Evolutionary conservation across 495 filamentous ascomycete genomes (phyloP).

Genomic region (Aspergillus funiculosus): DNA sequence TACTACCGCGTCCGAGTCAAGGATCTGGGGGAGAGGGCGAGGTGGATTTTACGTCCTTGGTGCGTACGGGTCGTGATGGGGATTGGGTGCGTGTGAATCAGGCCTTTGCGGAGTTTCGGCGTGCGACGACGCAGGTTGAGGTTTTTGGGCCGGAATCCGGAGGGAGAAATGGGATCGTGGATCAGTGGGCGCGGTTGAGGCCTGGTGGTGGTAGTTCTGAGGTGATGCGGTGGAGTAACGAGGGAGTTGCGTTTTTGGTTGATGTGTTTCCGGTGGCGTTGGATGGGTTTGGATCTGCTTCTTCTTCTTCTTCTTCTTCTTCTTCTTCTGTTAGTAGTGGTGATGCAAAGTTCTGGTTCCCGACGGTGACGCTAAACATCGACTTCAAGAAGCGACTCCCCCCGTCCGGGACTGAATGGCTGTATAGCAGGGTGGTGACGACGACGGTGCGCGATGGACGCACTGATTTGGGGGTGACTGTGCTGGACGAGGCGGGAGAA

Average conservation of each 20-base stretch:
- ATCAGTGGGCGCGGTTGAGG: constrained; percentile 61
- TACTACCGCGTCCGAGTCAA: constrained; percentile 42
- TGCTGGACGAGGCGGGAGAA: constrained; percentile 52
- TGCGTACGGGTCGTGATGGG: constrained; percentile 33
- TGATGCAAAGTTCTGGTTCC: constrained; percentile 68
- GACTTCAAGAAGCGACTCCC: constrained; percentile 62
- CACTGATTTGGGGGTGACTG: constrained; percentile 58
- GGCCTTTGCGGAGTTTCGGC: constrained; percentile 45
- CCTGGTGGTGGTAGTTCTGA: constrained; percentile 29
- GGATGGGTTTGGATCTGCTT: constrained; percentile 42
- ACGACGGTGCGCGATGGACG: constrained; percentile 57
- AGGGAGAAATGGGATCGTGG: constrained; percentile 42
- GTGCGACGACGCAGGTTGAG: constrained; percentile 48
- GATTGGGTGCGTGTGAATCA: constrained; percentile 29
- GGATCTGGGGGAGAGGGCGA: constrained; percentile 21
- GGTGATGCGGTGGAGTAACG: constrained; percentile 47
- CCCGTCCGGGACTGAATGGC: constrained; percentile 55
- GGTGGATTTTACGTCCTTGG: constrained; percentile 28
- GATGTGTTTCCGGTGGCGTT: constrained; percentile 61
- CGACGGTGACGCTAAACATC: constrained; percentile 64
- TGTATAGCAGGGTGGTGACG: constrained; percentile 52
- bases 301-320: too few species aligned
- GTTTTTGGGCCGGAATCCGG: constrained; percentile 50
- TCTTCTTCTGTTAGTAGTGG: too few species aligned
- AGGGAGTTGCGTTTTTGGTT: constrained; percentile 50